These are phyloP conservation scores for Diophrys sp. DNA, from an alignment of 73 alveolate species.

Conservation along the genomic window DNA sequence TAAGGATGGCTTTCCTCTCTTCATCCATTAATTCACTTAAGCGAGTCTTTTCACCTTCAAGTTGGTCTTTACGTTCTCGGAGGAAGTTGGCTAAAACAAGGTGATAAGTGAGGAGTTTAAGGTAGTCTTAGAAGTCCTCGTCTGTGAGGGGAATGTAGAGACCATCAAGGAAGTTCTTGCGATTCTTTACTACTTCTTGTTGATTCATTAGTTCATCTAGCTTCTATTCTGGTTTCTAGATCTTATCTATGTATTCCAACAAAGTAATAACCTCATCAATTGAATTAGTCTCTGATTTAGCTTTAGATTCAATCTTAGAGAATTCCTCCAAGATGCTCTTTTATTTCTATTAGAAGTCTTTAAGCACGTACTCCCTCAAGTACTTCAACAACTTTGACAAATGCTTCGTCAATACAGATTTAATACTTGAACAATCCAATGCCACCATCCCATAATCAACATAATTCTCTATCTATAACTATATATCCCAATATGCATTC, in stretches of 20 bases:
- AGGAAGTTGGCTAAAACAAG: conserved; percentile 18
- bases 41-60: conserved; percentile 50
- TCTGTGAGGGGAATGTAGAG: conserved; percentile 22
- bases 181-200: conserved; percentile 33
- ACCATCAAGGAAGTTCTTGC: conserved; percentile 60
- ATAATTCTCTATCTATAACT: conserved; percentile 15
- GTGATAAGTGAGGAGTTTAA: conserved; percentile 54
- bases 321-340: conserved; percentile 28
- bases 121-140: conserved; percentile 24
- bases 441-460: conserved; percentile 55
- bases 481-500: conserved; percentile 57
- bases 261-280: conserved; percentile 59
- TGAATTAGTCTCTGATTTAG: conserved; percentile 17
- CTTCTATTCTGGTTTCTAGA: conserved; percentile 49
- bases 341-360: conserved; percentile 38
- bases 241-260: conserved; percentile 55
- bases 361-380: conserved; percentile 27
- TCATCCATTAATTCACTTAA: conserved; percentile 47
- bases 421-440: conserved; percentile 25
- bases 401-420: conserved; percentile 29
- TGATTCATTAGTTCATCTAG: conserved; percentile 50
- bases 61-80: conserved; percentile 14
- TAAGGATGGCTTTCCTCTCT: conserved; percentile 38
- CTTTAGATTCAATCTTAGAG: conserved; percentile 40
- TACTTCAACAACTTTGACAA: conserved; percentile 28